These are phyloP conservation scores for Tulasnella sp. DNA, from an alignment of 768 basidiomycete species.

Conservation along the genomic window DNA sequence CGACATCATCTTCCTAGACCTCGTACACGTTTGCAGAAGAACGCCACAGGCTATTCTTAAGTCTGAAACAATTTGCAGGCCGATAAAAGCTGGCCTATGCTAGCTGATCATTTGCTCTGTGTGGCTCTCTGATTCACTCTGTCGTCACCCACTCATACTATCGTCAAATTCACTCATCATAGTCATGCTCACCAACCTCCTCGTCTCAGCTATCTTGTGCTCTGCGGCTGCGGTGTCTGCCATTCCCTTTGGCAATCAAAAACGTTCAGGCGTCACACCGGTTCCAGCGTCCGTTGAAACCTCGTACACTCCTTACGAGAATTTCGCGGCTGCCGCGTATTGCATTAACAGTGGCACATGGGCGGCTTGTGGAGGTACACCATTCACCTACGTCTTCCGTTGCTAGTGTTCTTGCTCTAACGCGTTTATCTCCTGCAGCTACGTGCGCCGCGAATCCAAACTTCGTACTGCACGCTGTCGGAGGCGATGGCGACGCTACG, in stretches of 20 bases:
- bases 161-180: no score
- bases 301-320: background rate
- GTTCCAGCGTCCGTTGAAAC: background rate
- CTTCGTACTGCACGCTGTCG: background rate
- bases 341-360: background rate
- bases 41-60: no score
- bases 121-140: no score
- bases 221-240: background rate
- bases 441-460: background rate
- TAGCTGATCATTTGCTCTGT: no score
- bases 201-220: no score
- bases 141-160: no score
- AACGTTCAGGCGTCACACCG: background rate
- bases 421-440: background rate
- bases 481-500: constrained; percentile 3
- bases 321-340: constrained; percentile 2
- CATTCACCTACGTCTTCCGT: background rate
- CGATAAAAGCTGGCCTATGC: no score
- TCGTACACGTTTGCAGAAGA: no score
- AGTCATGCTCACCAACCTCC: no score
- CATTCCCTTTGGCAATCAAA: background rate
- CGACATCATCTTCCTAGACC: no score
- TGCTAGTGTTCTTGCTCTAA: background rate
- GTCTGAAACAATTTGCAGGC: no score
- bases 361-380: background rate